phyloP scores from a whole-genome alignment of 805 yeast genomes.

The Aciculoconidium aculeatum region DNA sequence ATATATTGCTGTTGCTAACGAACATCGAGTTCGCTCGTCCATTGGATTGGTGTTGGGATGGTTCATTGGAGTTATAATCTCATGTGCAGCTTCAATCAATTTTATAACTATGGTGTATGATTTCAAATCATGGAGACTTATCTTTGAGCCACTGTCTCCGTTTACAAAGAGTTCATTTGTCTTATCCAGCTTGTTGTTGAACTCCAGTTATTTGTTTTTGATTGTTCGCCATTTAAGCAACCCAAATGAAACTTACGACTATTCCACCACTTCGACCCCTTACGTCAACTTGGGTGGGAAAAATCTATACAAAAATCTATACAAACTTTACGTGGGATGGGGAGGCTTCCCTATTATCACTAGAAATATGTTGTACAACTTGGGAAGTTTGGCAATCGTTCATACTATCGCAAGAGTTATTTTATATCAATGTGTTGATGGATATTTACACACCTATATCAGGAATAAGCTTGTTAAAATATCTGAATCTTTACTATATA shows the following conservation, averaged over 20 bases:
- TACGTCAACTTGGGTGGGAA: conserved; percentile 1
- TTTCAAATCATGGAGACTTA: conserved; percentile 18
- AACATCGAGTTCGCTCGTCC: conserved; percentile 28
- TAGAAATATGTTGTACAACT: conserved; percentile 16
- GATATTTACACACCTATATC: conserved; percentile 10
- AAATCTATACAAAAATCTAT: conserved; percentile 15
- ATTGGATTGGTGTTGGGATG: conserved; percentile 33
- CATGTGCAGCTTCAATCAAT: conserved; percentile 23
- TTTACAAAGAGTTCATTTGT: conserved; percentile 19
- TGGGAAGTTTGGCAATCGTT: conserved; percentile 10
- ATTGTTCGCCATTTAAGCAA: conserved; percentile 9
- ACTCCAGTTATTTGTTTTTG: conserved; percentile 25
- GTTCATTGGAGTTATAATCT: conserved; percentile 21
- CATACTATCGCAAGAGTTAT: conserved; percentile 6
- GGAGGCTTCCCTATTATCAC: conserved; percentile 22
- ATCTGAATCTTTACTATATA: conserved; percentile 26
- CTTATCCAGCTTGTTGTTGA: conserved; percentile 20
- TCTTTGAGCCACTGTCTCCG: conserved; percentile 23
- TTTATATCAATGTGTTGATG: conserved; percentile 10
- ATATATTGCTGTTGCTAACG: conserved; percentile 27
- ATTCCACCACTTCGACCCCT: too few relatives aligned
- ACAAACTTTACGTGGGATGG: conserved; percentile 24
- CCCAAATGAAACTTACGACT: conserved; percentile 1
- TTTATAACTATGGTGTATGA: conserved; percentile 14
- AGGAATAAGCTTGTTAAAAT: conserved; percentile 14